phyloP scores from a whole-genome alignment of 495 filamentous ascomycete genomes.

The Patellaria atrata region DNA sequence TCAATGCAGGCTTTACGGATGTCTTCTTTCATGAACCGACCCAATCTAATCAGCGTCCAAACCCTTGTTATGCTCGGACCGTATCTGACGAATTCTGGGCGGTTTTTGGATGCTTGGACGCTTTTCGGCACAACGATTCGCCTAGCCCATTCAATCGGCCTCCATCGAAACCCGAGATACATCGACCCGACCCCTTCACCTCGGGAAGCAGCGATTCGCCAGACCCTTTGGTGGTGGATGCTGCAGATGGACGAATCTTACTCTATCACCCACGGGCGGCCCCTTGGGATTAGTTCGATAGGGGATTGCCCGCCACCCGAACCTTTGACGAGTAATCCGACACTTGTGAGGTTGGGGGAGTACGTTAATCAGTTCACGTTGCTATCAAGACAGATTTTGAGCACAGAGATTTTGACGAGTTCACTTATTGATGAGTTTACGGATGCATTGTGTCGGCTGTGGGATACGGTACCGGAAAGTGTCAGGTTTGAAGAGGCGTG shows the following conservation, averaged over 20 bases:
- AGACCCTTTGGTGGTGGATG: constrained; percentile 38
- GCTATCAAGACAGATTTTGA: constrained; percentile 32
- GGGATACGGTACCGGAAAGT: constrained; percentile 30
- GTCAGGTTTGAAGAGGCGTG: constrained; percentile 34
- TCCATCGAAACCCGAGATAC: constrained; percentile 33
- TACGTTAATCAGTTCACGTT: constrained; percentile 33
- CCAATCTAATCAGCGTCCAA: constrained; percentile 26
- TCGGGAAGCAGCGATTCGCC: constrained; percentile 27
- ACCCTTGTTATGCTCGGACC: constrained; percentile 27
- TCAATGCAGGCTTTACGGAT: constrained; percentile 29
- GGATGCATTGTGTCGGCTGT: constrained; percentile 26
- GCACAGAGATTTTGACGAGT: constrained; percentile 27
- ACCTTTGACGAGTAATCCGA: constrained; percentile 28
- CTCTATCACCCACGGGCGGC: constrained; percentile 33
- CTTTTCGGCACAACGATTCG: constrained; percentile 28
- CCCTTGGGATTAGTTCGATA: constrained; percentile 32
- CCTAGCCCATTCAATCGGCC: constrained; percentile 26
- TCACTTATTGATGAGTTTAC: constrained; percentile 33
- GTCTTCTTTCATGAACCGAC: constrained; percentile 27
- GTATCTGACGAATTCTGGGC: constrained; percentile 28
- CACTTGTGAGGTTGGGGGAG: constrained; percentile 27
- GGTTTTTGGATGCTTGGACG: constrained; percentile 30
- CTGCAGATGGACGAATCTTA: constrained; percentile 38
- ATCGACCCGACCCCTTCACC: constrained; percentile 31
- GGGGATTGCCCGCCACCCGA: constrained; percentile 33